Evolutionary conservation across 2,329 filamentous ascomycete species (phyloP).

Genomic region (Paracamarosporium sp.): DNA sequence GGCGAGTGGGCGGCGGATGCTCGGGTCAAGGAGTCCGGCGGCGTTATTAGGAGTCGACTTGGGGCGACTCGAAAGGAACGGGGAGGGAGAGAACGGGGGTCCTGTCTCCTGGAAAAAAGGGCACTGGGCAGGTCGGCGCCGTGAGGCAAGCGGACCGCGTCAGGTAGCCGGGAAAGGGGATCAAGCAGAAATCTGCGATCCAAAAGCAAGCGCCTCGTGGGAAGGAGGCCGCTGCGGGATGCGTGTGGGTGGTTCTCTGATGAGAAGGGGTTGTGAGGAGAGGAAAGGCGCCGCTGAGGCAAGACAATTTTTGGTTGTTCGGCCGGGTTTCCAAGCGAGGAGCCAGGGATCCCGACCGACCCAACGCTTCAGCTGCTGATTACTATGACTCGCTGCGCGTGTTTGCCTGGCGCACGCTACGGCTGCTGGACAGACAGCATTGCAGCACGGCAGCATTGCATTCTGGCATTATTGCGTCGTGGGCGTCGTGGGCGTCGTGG

Average conservation of each 20-base stretch:
- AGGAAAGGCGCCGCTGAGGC: slow-evolving; percentile 10
- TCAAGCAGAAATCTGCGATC: slow-evolving; percentile 47
- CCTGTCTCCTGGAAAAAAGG: slow-evolving; percentile 34
- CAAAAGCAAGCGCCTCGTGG: slow-evolving; percentile 45
- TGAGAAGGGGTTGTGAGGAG: slow-evolving; percentile 35
- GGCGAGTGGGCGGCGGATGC: slow-evolving; percentile 30
- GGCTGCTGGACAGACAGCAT: no score
- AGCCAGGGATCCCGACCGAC: slow-evolving; percentile 3
- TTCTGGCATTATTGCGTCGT: background rate
- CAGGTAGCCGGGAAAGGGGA: slow-evolving; percentile 40
- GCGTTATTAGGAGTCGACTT: slow-evolving; percentile 34
- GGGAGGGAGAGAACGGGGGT: slow-evolving; percentile 29
- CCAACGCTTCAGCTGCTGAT: slow-evolving; percentile 1
- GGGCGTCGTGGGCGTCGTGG: no score
- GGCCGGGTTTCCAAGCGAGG: slow-evolving; percentile 5
- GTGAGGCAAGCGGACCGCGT: slow-evolving; percentile 33
- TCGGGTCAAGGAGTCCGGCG: slow-evolving; percentile 25
- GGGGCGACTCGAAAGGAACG: slow-evolving; percentile 36
- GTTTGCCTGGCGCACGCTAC: slow-evolving; percentile 6
- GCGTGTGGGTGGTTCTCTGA: slow-evolving; percentile 40
- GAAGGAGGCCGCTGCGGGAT: slow-evolving; percentile 41
- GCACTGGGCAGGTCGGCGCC: slow-evolving; percentile 44
- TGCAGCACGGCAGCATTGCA: no score
- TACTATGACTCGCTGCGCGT: background rate
- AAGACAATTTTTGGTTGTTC: slow-evolving; percentile 13